Evolutionary conservation across 1,284 basidiomycete genomes (phyloP), one percentile per base, ranked within the genome.

Genomic region (Flammula alnicola): DNA sequence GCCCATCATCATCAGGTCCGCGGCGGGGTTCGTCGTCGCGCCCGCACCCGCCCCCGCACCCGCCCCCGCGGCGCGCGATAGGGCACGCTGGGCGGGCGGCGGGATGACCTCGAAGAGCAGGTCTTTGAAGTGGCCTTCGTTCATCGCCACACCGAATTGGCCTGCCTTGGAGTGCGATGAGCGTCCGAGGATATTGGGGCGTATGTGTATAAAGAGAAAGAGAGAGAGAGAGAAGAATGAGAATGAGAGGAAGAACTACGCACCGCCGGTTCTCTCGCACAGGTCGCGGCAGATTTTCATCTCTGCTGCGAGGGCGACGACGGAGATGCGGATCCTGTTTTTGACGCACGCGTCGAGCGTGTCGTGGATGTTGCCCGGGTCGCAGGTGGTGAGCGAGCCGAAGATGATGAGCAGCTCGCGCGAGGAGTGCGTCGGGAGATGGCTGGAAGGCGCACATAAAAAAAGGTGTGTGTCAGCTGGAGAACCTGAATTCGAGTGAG

Each of bases 1-100:
- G 3, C 96, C 96, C 95, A 99, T 99, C 77, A 97, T 89, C 86
- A 99, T 95, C 31, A 99, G 75, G 69, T 99, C 95, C 0, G 91
- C 89, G 0, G 84, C 82, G 11, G 84, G 83, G 45, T 87, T 86
- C 39, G 86, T 86, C 25, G 47, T 47, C 9, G 75, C 69, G 27
- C 19, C 10, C 11, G 71, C 65, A 16, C 42, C 41, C 10, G 56
- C n/a, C n/a, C n/a, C 55, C 11, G 57, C 47, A 2, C 74, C 76
- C 36, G 68, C 66, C 1, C 75, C 78, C 3, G 68, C 73, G 3
- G 78, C 65, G n/a, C 81, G 79, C 3, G 81, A 61, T 4, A 83
- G 68, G 1, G 80, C 77, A 3, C 81, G 86, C 66, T 93, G 91
- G 0, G 93, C 92, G 0, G 95, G 95, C 0, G 96, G 97, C 7